Conservation (phyloP, 2,329 filamentous ascomycete species). For the Trichophyton equinum region DNA sequence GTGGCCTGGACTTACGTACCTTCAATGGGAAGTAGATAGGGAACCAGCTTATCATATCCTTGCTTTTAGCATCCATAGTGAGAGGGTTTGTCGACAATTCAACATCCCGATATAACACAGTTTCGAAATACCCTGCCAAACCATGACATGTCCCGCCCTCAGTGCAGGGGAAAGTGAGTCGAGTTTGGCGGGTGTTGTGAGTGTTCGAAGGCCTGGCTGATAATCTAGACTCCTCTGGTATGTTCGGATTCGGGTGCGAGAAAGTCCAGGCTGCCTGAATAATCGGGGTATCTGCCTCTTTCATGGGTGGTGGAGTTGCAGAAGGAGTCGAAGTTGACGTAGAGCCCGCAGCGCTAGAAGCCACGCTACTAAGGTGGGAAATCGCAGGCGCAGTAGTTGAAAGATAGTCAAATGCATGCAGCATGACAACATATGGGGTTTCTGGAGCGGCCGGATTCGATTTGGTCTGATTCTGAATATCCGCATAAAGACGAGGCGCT, state of each 20-base stretch:
- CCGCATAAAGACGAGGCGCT: constrained; percentile 70
- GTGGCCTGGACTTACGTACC: constrained; percentile 40
- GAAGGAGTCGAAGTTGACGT: constrained; percentile 10
- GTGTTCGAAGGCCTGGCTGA: constrained; percentile 58
- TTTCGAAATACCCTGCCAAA: constrained; percentile 89
- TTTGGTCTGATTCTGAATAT: constrained; percentile 53
- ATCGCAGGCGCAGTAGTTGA: constrained; percentile 43
- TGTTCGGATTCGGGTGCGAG: constrained; percentile 30
- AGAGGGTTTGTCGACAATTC: constrained; percentile 90
- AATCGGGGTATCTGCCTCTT: constrained; percentile 26
- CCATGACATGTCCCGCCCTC: constrained; percentile 79
- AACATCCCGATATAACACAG: constrained; percentile 73
- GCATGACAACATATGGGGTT: constrained; percentile 87
- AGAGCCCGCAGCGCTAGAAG: constrained; percentile 6
- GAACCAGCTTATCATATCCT: constrained; percentile 99
- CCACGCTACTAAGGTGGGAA: constrained; percentile 7
- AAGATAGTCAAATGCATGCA: constrained; percentile 80
- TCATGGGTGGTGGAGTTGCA: constrained; percentile 20
- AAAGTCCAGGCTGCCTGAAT: constrained; percentile 36
- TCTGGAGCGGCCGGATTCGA: constrained; percentile 64
- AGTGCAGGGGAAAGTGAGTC: constrained; percentile 63
- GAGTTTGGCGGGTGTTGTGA: constrained; percentile 74
- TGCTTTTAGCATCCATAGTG: constrained; percentile 82
- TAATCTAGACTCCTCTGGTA: constrained; percentile 22
- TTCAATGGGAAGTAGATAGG: constrained; percentile 96